These are phyloP conservation scores for Fraxinus dipetala DNA, from an alignment of 305 asterid genomes.

Conservation along the genomic window DNA sequence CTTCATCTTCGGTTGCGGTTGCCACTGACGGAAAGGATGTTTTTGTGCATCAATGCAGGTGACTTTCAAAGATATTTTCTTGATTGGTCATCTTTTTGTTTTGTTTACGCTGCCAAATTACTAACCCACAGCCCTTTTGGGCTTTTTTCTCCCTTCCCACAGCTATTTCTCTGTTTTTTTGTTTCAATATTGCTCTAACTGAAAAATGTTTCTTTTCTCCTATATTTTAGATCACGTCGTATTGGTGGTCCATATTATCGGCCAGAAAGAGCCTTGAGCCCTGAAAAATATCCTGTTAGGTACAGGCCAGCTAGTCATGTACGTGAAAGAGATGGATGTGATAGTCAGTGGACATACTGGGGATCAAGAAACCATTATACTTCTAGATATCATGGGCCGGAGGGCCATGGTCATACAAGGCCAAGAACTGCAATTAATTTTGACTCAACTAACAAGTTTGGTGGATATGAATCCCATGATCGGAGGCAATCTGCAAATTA, in stretches of 20 bases:
- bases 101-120: background rate
- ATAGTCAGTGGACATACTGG: conserved; percentile 47
- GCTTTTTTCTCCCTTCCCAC: background rate
- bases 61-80: background rate
- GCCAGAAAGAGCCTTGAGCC: conserved; percentile 42
- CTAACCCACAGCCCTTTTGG: background rate
- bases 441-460: conserved; percentile 36
- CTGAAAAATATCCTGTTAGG: conserved; percentile 46
- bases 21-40: conserved; percentile 35
- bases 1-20: conserved; percentile 35
- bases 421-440: conserved; percentile 38
- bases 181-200: background rate
- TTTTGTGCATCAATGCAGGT: conserved; percentile 48
- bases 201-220: conserved; percentile 1
- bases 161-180: background rate
- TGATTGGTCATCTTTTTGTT: background rate
- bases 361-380: conserved; percentile 46
- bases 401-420: conserved; percentile 40
- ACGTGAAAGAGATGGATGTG: conserved; percentile 45
- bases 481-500: conserved; percentile 39
- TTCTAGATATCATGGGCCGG: conserved; percentile 40
- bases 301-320: conserved; percentile 38
- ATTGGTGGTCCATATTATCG: conserved; percentile 39
- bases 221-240: conserved; percentile 39
- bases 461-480: conserved; percentile 39